phyloP scores from a whole-genome alignment of 148 eudicot species.

The Diospyros lotus region DNA sequence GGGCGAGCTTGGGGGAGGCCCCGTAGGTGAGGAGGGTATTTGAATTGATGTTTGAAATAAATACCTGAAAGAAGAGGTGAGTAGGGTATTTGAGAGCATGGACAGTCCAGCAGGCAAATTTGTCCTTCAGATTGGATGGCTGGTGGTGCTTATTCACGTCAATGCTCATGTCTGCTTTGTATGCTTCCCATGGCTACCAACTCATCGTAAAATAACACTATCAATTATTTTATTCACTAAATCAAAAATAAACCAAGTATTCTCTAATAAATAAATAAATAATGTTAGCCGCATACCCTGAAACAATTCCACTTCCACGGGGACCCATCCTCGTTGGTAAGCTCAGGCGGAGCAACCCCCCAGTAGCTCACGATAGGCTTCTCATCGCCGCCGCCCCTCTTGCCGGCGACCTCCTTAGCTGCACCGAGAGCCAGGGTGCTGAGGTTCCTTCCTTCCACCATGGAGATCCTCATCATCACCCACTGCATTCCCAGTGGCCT shows the following conservation, averaged over 20 bases:
- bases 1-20: not conserved
- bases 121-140: slow-evolving; percentile 42
- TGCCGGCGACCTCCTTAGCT: slow-evolving; percentile 10
- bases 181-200: slow-evolving; percentile 64
- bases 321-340: slow-evolving; percentile 17
- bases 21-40: not conserved
- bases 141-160: slow-evolving; percentile 58
- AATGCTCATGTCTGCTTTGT: slow-evolving; percentile 42
- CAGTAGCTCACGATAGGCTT: slow-evolving; percentile 30
- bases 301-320: not conserved
- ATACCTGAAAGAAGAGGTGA: slow-evolving; percentile 54
- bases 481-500: not conserved
- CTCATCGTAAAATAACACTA: no score
- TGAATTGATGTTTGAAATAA: not conserved
- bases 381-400: not conserved
- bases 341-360: slow-evolving; percentile 26
- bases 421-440: not conserved
- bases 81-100: slow-evolving; percentile 53
- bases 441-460: not conserved
- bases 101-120: slow-evolving; percentile 53
- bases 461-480: not conserved
- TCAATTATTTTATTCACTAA: no score
- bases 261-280: no score
- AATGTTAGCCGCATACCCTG: not conserved
- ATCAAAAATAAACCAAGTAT: no score